phyloP scores from a whole-genome alignment of 495 filamentous ascomycete genomes.

The Neurospora sublineolata region DNA sequence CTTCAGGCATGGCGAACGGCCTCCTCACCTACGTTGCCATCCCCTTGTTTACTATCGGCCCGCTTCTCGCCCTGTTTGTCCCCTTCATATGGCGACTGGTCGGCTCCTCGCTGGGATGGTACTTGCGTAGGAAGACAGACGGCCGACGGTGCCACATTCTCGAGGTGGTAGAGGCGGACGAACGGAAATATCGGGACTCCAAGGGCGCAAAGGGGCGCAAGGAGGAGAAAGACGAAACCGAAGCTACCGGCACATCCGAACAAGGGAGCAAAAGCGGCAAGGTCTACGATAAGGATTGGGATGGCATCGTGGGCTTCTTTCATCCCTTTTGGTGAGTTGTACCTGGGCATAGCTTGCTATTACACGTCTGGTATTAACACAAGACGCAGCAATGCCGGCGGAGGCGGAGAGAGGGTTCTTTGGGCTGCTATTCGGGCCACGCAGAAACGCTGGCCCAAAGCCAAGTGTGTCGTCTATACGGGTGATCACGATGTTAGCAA shows the following conservation, averaged over 20 bases:
- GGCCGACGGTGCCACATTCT: conserved; percentile 51
- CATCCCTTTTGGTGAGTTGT: conserved; percentile 80
- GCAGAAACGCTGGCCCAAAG: conserved; percentile 78
- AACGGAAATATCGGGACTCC: conserved; percentile 37
- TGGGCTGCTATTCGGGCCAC: conserved; percentile 93
- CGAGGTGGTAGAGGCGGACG: conserved; percentile 47
- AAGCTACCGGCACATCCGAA: conserved; percentile 39
- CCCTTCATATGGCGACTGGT: conserved; percentile 26
- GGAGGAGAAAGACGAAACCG: conserved; percentile 34
- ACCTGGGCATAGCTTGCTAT: neutral
- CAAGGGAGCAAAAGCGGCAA: conserved; percentile 23
- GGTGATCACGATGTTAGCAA: conserved; percentile 85
- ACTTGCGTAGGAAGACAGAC: conserved; percentile 53
- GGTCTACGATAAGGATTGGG: conserved; percentile 48
- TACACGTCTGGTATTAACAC: neutral
- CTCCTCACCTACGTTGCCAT: conserved; percentile 12
- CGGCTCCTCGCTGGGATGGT: conserved; percentile 47
- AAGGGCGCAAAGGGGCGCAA: conserved; percentile 20
- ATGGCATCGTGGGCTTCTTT: conserved; percentile 86
- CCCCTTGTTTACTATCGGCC: conserved; percentile 11
- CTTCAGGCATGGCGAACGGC: neutral
- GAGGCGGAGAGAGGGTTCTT: conserved; percentile 89
- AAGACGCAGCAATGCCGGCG: conserved; percentile 69
- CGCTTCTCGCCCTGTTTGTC: conserved; percentile 20
- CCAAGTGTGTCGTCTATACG: conserved; percentile 84